Evolutionary conservation across 495 filamentous ascomycete genomes (phyloP).

Genomic region (Aspergillus funiculosus): DNA sequence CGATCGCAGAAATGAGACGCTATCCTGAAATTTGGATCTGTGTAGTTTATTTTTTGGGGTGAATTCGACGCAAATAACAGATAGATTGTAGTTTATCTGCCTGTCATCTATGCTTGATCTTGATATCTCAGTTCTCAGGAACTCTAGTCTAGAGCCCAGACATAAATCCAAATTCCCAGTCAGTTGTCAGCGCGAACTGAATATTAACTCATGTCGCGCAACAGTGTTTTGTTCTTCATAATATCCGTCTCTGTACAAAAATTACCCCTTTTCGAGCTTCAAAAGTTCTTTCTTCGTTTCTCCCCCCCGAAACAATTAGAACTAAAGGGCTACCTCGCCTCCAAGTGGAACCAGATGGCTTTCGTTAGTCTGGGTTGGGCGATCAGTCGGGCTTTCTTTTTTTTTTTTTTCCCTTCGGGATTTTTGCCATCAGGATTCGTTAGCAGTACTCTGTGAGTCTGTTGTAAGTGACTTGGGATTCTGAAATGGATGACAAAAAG

Average conservation of each 20-base stretch:
- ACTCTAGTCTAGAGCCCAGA: too few species aligned
- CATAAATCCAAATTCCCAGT: too few species aligned
- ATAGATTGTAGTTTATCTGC: too few species aligned
- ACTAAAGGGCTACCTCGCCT: neutral
- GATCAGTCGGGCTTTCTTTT: constrained; percentile 5
- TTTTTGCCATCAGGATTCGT: too few species aligned
- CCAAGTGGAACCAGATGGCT: neutral
- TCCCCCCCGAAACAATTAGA: neutral
- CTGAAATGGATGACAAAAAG: too few species aligned
- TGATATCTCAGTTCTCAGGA: too few species aligned
- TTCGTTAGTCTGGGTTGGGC: constrained; percentile 3
- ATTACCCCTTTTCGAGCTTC: neutral
- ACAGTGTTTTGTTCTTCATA: constrained; percentile 5
- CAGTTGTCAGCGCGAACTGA: too few species aligned
- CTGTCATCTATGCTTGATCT: too few species aligned
- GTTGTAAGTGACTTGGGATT: too few species aligned
- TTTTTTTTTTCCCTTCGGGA: neutral
- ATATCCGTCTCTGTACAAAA: neutral
- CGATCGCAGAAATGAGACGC: neutral
- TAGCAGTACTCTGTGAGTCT: too few species aligned
- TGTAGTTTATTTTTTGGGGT: neutral
- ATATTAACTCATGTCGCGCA: neutral
- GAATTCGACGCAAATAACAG: too few species aligned
- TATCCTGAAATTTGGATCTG: neutral
- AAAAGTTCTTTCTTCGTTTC: constrained; percentile 3